Evolutionary conservation across 1,284 basidiomycete genomes (phyloP), one percentile per base, ranked within the genome.

Genomic region (Phellopilus nigrolimitatus): DNA sequence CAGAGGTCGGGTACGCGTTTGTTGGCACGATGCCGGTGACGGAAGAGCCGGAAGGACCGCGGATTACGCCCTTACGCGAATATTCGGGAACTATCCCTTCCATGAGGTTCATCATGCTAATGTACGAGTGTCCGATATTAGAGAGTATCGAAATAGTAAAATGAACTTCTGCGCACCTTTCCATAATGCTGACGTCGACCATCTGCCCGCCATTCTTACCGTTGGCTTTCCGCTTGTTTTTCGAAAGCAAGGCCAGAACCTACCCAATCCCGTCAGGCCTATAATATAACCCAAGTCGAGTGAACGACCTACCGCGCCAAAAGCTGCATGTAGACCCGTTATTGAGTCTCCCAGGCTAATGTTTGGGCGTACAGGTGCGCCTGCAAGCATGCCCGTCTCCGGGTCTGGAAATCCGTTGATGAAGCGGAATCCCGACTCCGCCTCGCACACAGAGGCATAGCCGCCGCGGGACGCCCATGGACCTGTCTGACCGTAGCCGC

Each of bases 81-180:
- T 82, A 84, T 63, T 84, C 84, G n/a, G 84, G 84, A 42, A 85
- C 77, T 55, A 86, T 78, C 2, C 84, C 83, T 61, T 86, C 84
- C 84, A 84, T 86, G 31, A 84, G 64, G 60, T 84, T 86, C 7
- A 86, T 66, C 82, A 86, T 84, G 59, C 83, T 82, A 53, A 13
- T 24, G 27, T 47, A 13, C 40, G 13, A n/a, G n/a, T n/a, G 13
- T n/a, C 2, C 8, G n/a, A 3, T 34, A 33, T 15, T 17, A 27
- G 42, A 33, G 15, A 8, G 21, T n/a, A 31, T 39, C 36, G 30
- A 33, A 5, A 21, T 19, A 31, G 22, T 13, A 24, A 8, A 15
- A 43, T 27, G 9, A 4, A 10, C 7, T 36, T 25, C 4, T 34
- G 21, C 24, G n/a, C 49, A 75, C 83, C 83, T 85, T 62, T 84